phyloP scores from a whole-genome alignment of 2,329 filamentous ascomycete genomes.

The Cercospora brassicicola region DNA sequence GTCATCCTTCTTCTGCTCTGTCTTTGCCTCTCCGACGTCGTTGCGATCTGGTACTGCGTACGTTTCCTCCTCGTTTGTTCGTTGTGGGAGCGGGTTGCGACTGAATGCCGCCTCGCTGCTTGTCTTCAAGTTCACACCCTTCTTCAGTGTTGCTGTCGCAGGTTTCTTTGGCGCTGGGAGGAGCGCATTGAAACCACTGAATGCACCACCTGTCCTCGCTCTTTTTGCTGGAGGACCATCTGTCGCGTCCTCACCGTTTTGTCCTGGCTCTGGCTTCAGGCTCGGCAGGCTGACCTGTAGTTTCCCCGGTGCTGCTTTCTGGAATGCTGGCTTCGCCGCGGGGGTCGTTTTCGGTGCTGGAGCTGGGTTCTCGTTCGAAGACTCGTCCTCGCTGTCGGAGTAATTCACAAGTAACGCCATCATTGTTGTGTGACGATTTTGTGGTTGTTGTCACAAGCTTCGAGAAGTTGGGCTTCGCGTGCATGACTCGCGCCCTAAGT shows the following conservation, averaged over 20 bases:
- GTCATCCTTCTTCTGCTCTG: constrained; percentile 47
- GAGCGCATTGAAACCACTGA: constrained; percentile 81
- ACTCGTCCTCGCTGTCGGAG: constrained; percentile 71
- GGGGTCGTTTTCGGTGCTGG: constrained; percentile 32
- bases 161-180: constrained; percentile 76
- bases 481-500: constrained; percentile 19
- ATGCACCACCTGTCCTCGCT: constrained; percentile 63
- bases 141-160: constrained; percentile 44
- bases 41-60: not conserved
- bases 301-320: constrained; percentile 61
- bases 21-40: constrained; percentile 26
- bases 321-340: constrained; percentile 41
- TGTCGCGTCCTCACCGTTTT: constrained; percentile 40
- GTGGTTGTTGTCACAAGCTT: not conserved
- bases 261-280: constrained; percentile 45
- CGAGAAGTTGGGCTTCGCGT: not conserved
- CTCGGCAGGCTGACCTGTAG: constrained; percentile 77
- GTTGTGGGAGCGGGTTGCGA: constrained; percentile 57
- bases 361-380: constrained; percentile 27
- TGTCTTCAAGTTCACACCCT: constrained; percentile 74
- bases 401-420: constrained; percentile 74
- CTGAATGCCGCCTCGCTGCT: constrained; percentile 80
- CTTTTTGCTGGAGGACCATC: constrained; percentile 70
- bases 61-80: constrained; percentile 32
- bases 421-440: not conserved